phyloP scores from a whole-genome alignment of 2,329 filamentous ascomycete genomes.

The Aspergillus fischeri region DNA sequence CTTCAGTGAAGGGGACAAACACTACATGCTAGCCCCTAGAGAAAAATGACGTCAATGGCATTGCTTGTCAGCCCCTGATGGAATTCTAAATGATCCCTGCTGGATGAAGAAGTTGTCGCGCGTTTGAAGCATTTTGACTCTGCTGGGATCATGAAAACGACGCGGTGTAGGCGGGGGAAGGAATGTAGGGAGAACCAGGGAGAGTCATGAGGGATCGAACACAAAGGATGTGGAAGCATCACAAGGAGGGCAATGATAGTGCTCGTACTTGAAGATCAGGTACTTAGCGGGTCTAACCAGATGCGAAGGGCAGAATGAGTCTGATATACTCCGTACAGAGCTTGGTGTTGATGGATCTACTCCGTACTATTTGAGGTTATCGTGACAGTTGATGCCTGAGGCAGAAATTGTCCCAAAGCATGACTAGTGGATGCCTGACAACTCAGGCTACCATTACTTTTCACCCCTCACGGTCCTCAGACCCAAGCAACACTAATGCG shows the following conservation, averaged over 20 bases:
- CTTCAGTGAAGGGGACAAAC: neutral
- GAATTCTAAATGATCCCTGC: too few species aligned
- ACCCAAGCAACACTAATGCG: neutral
- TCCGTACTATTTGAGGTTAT: neutral
- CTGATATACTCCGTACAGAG: too few species aligned
- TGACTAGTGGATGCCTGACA: neutral
- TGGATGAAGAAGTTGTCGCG: neutral
- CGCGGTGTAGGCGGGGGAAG: neutral
- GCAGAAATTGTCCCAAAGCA: too few species aligned
- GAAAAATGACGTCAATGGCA: conserved; percentile 11
- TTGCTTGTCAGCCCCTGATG: neutral
- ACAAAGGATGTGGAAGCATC: neutral
- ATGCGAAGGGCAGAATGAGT: neutral
- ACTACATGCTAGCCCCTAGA: conserved; percentile 4
- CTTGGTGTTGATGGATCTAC: too few species aligned
- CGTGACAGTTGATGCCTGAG: too few species aligned
- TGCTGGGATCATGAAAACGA: neutral
- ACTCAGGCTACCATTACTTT: neutral
- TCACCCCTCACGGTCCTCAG: too few species aligned
- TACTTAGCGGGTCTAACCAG: neutral
- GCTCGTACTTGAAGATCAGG: neutral
- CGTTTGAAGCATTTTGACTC: neutral
- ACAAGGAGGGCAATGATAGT: neutral
- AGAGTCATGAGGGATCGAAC: neutral
- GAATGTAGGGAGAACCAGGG: neutral